A percentile compares a stretch with the other conserved stretches of the same genome.
Evolutionary conservation across 2,329 filamentous ascomycete species (phyloP).

Genomic region (Huntiella bhutanensis): DNA sequence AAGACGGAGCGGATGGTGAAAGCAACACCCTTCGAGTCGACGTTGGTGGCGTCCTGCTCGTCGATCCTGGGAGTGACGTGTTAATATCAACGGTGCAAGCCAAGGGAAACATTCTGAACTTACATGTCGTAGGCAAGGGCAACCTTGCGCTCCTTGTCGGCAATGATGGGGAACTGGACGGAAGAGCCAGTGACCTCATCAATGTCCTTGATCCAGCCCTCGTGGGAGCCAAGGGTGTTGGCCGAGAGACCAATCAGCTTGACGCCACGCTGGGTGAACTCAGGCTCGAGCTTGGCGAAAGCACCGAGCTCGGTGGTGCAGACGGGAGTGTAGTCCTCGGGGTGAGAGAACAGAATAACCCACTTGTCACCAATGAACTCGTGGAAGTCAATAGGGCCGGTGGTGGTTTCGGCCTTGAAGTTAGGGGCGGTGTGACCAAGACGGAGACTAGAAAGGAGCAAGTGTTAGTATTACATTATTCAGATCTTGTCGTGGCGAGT

Average conservation of each 20-base stretch:
- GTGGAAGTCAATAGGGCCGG: constrained; percentile 64
- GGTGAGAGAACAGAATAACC: constrained; percentile 72
- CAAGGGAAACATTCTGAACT: constrained; percentile 16
- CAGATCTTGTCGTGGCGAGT: background rate
- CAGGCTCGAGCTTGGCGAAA: constrained; percentile 72
- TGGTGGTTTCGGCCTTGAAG: constrained; percentile 66
- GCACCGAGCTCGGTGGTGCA: constrained; percentile 92
- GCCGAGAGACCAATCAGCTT: constrained; percentile 84
- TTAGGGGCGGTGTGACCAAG: constrained; percentile 54
- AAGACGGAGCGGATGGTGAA: constrained; percentile 93
- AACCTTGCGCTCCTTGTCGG: constrained; percentile 59
- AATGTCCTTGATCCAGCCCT: constrained; percentile 81
- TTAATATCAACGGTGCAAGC: background rate
- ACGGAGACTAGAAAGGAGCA: constrained; percentile 26
- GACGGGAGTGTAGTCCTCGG: constrained; percentile 81
- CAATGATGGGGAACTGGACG: constrained; percentile 62
- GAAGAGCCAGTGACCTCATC: constrained; percentile 55
- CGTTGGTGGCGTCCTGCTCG: constrained; percentile 64
- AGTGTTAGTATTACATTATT: background rate
- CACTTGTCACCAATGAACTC: constrained; percentile 62
- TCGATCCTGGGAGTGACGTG: constrained; percentile 36
- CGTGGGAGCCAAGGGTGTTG: constrained; percentile 70
- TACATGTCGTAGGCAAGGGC: constrained; percentile 63
- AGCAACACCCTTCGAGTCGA: constrained; percentile 64
- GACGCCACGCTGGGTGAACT: constrained; percentile 71